Conservation (phyloP, 345 rosid genomes). For the Rhizophora mangle region DNA sequence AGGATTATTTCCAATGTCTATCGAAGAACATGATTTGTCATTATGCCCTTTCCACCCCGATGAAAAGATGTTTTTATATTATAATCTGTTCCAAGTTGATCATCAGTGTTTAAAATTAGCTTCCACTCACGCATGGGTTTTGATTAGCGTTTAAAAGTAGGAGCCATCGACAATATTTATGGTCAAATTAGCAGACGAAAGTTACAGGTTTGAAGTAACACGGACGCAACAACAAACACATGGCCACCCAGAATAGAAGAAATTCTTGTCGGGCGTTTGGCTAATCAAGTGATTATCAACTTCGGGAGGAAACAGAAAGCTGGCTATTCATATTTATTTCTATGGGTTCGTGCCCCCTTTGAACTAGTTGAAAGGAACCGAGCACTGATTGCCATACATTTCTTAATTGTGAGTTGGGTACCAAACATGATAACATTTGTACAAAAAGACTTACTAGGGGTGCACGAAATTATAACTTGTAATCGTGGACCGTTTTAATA, state of each 20-base stretch:
- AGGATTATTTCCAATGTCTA: neutral
- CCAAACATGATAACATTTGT: neutral
- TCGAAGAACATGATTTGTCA: conserved; percentile 5
- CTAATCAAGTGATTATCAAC: neutral
- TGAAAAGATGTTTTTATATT: neutral
- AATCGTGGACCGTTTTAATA: neutral
- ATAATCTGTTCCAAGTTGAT: neutral
- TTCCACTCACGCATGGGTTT: neutral
- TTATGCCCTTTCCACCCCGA: neutral
- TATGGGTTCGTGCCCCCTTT: neutral
- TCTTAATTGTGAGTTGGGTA: neutral
- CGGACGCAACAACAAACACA: too few relatives aligned
- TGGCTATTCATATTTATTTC: neutral
- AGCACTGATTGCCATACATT: neutral
- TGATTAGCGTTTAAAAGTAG: neutral
- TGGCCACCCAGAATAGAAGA: too few relatives aligned
- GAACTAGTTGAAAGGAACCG: neutral
- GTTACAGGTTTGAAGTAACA: too few relatives aligned
- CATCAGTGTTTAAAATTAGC: too few relatives aligned
- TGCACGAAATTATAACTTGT: neutral
- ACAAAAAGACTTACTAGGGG: neutral
- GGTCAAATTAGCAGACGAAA: too few relatives aligned
- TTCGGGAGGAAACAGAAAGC: neutral
- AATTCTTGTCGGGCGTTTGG: too few relatives aligned
- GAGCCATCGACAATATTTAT: neutral